phyloP scores from a whole-genome alignment of 1,284 basidiomycete genomes.

The Mycena sp. region DNA sequence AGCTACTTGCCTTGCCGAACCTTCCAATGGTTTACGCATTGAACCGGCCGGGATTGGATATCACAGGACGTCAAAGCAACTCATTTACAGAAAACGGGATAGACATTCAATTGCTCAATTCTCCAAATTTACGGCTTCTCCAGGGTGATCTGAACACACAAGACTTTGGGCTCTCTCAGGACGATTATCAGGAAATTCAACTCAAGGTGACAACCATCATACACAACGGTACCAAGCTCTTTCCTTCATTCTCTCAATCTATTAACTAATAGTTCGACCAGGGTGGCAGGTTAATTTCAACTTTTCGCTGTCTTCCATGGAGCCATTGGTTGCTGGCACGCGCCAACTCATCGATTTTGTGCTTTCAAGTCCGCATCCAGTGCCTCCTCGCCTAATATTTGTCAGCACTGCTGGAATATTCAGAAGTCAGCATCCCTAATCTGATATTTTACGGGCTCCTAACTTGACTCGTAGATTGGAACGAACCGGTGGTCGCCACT shows the following conservation, averaged over 20 bases:
- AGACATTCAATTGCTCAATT: slow-evolving; percentile 13
- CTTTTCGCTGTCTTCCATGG: slow-evolving; percentile 36
- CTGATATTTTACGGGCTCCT: not conserved
- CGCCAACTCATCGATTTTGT: slow-evolving; percentile 38
- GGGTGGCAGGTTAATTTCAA: slow-evolving; percentile 44
- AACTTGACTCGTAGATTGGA: slow-evolving; percentile 1
- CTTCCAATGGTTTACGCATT: slow-evolving; percentile 38
- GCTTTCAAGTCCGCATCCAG: slow-evolving; percentile 30
- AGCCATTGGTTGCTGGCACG: slow-evolving; percentile 35
- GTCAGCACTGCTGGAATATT: slow-evolving; percentile 38
- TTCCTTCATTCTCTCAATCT: not conserved
- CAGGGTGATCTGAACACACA: not conserved
- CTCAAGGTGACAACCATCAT: not conserved
- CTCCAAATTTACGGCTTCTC: slow-evolving; percentile 22
- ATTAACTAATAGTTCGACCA: not conserved
- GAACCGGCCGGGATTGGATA: slow-evolving; percentile 28
- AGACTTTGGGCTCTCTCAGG: not conserved
- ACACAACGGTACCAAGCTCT: slow-evolving; percentile 5
- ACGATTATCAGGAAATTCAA: not conserved
- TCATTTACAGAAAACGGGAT: slow-evolving; percentile 4
- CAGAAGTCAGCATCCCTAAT: slow-evolving; percentile 7
- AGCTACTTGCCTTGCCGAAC: slow-evolving; percentile 30
- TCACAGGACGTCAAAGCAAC: not conserved
- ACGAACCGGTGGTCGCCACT: not conserved
- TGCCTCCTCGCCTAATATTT: slow-evolving; percentile 37